Conservation (phyloP, 179 eudicot species). For the Silene noctiflora region DNA sequence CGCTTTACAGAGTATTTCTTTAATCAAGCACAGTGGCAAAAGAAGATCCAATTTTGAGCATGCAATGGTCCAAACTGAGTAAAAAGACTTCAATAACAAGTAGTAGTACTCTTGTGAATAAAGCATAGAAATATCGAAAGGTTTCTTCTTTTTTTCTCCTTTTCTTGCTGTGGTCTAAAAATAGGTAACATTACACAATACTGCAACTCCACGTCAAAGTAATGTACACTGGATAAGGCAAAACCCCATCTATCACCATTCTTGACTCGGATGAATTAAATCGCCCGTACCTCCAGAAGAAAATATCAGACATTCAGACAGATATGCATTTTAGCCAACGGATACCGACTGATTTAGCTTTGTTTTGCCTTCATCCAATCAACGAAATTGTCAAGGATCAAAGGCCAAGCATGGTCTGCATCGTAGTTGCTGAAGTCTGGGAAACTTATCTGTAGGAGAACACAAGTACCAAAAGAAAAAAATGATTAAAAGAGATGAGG, state of each 20-base stretch:
- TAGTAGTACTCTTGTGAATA: conserved; percentile 11
- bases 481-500: too few relatives aligned
- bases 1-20: background rate
- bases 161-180: conserved; percentile 28
- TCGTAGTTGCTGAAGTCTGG: conserved; percentile 78
- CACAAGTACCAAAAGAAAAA: background rate
- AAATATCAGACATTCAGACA: background rate
- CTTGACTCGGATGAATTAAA: conserved; percentile 9
- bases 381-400: conserved; percentile 88
- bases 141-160: background rate
- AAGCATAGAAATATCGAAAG: conserved; percentile 5
- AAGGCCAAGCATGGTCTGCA: conserved; percentile 83
- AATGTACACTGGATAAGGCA: conserved; percentile 12
- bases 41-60: background rate
- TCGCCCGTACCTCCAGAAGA: conserved; percentile 14
- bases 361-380: conserved; percentile 83
- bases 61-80: background rate
- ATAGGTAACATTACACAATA: conserved; percentile 19
- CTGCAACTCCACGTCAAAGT: conserved; percentile 18
- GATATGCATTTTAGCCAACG: background rate
- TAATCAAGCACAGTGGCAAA: background rate
- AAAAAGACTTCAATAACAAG: background rate
- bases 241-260: background rate
- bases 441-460: conserved; percentile 61
- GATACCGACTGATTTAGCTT: conserved; percentile 19